A percentile compares a stretch with the other conserved stretches of the same genome.
These are phyloP conservation scores for Phanerochaete sordida DNA, from an alignment of 768 basidiomycete genomes.

Conservation along the genomic window DNA sequence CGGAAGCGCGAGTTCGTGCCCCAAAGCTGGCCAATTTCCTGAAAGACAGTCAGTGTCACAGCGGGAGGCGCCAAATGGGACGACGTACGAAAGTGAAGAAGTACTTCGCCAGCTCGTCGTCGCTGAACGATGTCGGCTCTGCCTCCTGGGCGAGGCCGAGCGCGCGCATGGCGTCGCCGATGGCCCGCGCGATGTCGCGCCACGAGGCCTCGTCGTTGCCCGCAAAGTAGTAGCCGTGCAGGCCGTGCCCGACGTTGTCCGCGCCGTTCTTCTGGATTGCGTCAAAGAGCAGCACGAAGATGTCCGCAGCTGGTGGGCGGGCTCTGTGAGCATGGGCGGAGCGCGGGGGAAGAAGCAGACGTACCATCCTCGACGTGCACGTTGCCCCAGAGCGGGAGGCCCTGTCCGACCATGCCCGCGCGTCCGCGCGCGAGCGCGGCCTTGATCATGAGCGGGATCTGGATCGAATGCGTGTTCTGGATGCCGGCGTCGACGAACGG, in stretches of 20 bases:
- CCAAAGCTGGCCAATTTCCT: conserved; percentile 13
- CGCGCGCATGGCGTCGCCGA: conserved; percentile 32
- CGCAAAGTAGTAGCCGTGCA: conserved; percentile 35
- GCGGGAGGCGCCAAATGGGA: conserved; percentile 8
- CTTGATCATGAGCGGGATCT: conserved; percentile 45
- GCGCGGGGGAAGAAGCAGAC: conserved; percentile 1
- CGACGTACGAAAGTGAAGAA: conserved; percentile 27
- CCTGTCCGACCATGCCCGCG: conserved; percentile 52
- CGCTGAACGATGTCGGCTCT: conserved; percentile 41
- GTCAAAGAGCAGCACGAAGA: conserved; percentile 41
- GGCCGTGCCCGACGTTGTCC: conserved; percentile 26
- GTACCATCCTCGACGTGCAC: conserved; percentile 58
- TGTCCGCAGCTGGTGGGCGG: conserved; percentile 35
- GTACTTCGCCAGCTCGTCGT: conserved; percentile 40
- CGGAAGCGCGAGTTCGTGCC: conserved; percentile 12
- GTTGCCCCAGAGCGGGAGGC: conserved; percentile 56
- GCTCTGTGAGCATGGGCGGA: too few species aligned
- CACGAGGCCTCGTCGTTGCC: conserved; percentile 30
- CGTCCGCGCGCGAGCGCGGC: conserved; percentile 41
- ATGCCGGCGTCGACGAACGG: conserved; percentile 46
- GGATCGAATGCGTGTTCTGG: conserved; percentile 47
- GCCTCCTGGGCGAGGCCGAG: conserved; percentile 28
- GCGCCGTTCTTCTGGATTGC: conserved; percentile 23
- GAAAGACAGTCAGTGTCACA: too few species aligned
- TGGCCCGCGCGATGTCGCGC: conserved; percentile 32